These are phyloP conservation scores for Diversispora eburnea DNA, from an alignment of 192 early-diverging fungal genomes.

Conservation along the genomic window DNA sequence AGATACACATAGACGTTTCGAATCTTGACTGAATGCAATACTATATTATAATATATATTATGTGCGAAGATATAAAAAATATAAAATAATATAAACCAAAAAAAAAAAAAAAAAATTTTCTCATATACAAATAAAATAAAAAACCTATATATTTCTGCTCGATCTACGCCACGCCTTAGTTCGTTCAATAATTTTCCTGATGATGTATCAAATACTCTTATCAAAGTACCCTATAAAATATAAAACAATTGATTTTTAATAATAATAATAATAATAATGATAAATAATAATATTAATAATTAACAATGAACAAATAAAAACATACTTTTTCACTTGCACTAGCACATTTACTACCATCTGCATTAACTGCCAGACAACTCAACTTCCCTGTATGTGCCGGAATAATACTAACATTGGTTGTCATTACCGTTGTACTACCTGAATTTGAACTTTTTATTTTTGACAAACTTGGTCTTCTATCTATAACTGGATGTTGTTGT, in stretches of 20 bases:
- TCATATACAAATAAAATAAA: neutral
- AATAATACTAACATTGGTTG: conserved; percentile 71
- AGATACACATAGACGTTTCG: conserved; percentile 75
- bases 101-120: too few species aligned
- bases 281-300: too few species aligned
- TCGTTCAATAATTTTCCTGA: conserved; percentile 76
- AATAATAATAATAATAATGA: neutral
- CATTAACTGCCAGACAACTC: conserved; percentile 73
- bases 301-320: neutral
- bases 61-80: neutral
- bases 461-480: conserved; percentile 18
- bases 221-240: conserved; percentile 66
- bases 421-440: conserved; percentile 39
- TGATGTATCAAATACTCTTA: conserved; percentile 80
- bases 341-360: conserved; percentile 75
- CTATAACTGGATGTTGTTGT: conserved; percentile 35
- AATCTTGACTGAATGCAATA: conserved; percentile 82
- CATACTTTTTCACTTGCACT: conserved; percentile 72
- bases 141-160: conserved; percentile 74
- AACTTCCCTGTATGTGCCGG: conserved; percentile 77
- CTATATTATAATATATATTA: conserved; percentile 18
- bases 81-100: too few species aligned
- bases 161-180: conserved; percentile 82
- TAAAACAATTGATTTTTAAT: neutral
- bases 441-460: conserved; percentile 21